Percentiles rank a stretch among this genome's conserved stretches.
Conservation (phyloP, 169 alveolate genomes). For the Plasmodium inui region DNA sequence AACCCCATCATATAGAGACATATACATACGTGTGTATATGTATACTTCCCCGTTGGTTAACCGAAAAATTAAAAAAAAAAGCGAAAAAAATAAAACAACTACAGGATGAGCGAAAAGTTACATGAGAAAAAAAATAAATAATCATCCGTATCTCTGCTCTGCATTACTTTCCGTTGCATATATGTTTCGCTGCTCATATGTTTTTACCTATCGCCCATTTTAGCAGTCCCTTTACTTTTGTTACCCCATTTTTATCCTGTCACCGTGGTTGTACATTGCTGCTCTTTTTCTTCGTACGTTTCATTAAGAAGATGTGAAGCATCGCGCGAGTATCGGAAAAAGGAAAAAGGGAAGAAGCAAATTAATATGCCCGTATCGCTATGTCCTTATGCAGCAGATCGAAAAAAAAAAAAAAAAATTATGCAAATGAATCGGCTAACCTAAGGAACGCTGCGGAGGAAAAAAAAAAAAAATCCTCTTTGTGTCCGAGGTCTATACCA, state of each 20-base stretch:
- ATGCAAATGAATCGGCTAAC: not conserved
- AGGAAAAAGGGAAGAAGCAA: not conserved
- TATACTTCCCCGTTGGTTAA: not conserved
- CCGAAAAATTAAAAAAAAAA: not conserved
- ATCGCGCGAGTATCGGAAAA: not conserved
- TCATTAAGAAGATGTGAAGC: not conserved
- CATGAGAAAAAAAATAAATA: not conserved
- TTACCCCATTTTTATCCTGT: not conserved
- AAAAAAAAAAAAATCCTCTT: not conserved
- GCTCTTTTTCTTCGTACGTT: not conserved
- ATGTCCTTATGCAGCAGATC: not conserved
- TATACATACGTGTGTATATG: not conserved
- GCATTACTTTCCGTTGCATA: not conserved
- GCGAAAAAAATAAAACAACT: not conserved
- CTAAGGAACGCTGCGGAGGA: not conserved
- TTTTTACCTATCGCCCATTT: not conserved
- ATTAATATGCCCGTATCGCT: not conserved
- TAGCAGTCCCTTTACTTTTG: not conserved
- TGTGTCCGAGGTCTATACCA: no score
- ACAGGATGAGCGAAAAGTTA: not conserved
- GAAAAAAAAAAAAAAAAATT: not conserved
- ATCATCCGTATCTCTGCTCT: not conserved
- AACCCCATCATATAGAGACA: not conserved
- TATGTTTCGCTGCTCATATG: not conserved
- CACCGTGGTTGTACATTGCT: not conserved